Conservation (phyloP, 2,329 filamentous ascomycete genomes). For the Colletotrichum sp. region DNA sequence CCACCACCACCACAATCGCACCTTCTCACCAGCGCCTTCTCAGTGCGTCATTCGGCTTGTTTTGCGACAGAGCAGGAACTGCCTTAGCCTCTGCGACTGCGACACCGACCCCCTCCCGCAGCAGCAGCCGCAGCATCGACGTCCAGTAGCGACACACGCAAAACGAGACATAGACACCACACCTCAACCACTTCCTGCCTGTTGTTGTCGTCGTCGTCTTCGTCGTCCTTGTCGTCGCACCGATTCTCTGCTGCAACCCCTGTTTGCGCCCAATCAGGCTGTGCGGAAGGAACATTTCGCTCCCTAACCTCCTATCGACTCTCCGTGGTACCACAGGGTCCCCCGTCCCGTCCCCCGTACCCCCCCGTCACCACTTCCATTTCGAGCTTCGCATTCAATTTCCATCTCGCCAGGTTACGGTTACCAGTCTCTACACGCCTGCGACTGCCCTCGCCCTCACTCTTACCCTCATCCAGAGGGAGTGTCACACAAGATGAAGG, state of each 20-base stretch:
- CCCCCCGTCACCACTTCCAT: not conserved
- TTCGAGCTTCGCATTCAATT: not conserved
- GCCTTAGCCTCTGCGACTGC: not conserved
- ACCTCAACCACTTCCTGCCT: not conserved
- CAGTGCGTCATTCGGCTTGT: slow-evolving; percentile 10
- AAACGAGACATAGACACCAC: not conserved
- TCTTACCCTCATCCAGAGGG: not conserved
- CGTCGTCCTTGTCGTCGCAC: not conserved
- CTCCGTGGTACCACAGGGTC: not conserved
- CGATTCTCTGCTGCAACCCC: not conserved
- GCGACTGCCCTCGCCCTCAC: not conserved
- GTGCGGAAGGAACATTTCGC: not conserved
- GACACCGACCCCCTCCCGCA: not conserved
- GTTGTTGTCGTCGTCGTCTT: not conserved
- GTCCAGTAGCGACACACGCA: not conserved
- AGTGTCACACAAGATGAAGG: slow-evolving; percentile 25
- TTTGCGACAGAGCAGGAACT: not conserved
- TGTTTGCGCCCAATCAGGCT: slow-evolving; percentile 4
- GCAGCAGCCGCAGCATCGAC: not conserved
- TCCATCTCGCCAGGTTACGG: not conserved
- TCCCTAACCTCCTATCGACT: slow-evolving; percentile 1
- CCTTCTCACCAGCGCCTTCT: slow-evolving; percentile 19
- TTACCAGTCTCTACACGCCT: not conserved
- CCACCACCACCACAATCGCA: not conserved
- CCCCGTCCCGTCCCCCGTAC: not conserved